Evolutionary conservation across 2,329 filamentous ascomycete genomes (phyloP).

Genomic region (Sphaerostilbella broomeana): DNA sequence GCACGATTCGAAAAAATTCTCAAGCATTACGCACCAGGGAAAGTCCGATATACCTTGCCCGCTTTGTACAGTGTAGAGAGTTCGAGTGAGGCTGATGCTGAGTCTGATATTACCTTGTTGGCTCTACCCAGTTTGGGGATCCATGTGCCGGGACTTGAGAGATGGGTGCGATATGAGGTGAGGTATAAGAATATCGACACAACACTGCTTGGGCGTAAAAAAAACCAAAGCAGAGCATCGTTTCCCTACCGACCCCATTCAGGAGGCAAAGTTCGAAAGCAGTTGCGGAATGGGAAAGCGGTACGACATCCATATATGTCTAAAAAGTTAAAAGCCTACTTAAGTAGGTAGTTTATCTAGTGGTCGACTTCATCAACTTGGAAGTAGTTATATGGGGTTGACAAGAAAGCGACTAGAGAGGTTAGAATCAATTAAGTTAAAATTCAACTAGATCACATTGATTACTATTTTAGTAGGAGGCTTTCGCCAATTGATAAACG

Average conservation of each 20-base stretch:
- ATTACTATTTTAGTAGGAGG: too few relatives aligned
- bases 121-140: constrained; percentile 49
- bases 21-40: constrained; percentile 45
- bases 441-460: too few relatives aligned
- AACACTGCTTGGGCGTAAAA: constrained; percentile 26
- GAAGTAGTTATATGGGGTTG: too few relatives aligned
- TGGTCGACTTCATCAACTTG: too few relatives aligned
- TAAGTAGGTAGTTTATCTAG: too few relatives aligned
- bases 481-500: too few relatives aligned
- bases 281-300: too few relatives aligned
- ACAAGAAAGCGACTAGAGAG: too few relatives aligned
- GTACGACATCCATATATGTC: too few relatives aligned
- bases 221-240: constrained; percentile 6
- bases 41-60: constrained; percentile 49
- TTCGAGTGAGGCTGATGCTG: constrained; percentile 4
- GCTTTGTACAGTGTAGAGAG: constrained; percentile 43
- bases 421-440: too few relatives aligned
- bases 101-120: constrained; percentile 35
- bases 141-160: constrained; percentile 38
- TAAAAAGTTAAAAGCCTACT: too few relatives aligned
- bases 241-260: too few relatives aligned
- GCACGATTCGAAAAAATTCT: constrained; percentile 36
- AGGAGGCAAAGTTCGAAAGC: not conserved
- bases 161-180: constrained; percentile 44
- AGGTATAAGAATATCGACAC: constrained; percentile 45